Base-by-base conservation (phyloP, 208 protist species). In the Wallacemonas sp. region DNA sequence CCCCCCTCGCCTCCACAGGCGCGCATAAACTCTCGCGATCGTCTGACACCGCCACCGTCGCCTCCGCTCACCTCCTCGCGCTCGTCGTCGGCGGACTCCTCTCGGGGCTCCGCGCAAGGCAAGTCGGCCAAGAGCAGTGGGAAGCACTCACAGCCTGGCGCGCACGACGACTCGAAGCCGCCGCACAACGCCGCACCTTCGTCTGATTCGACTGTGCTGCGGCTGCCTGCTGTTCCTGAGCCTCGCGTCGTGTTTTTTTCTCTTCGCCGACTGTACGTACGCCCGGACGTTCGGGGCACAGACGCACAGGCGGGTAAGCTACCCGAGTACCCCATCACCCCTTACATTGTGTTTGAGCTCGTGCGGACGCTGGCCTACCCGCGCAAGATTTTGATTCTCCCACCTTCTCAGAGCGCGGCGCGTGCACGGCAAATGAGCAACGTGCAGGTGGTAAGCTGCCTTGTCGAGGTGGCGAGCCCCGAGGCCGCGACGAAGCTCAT, bases 281-380 rank as follows among this genome's bases (percentile, higher is more conserved):
- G 64, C 4, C 64, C 46, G 1, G 44, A 55, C 12, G 27, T 22
- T 37, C 57, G 34, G 13, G 32, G 33, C 32, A 19, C 13, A 19
- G 27, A 8, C n/a, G 46, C 4, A 0, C 58, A 24, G 5, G 13
- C 6, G 22, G 58, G 24, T 34, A 45, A 1, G 29, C 21, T 38
- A 24, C 52, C 39, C 21, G 60, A 66, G 30, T 78, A 76, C 36
- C 62, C 65, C 19, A 61, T 89, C 10, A 77, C 79, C 3, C 71
- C 79, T 10, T 81, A 83, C 34, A 71, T 88, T 39, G 60, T 89
- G 6, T 82, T 81, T 57, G 68, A 92, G 42, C 44, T 87, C 32
- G 57, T 92, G 26, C 53, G 69, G 17, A 46, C 55, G 10, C 76
- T 68, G 29, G 79, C 74, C 33, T 61, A 75, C 48, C 74, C 74